Evolutionary conservation across 805 yeast genomes (phyloP).

Genomic region (Kluyveromyces nonfermentans): DNA sequence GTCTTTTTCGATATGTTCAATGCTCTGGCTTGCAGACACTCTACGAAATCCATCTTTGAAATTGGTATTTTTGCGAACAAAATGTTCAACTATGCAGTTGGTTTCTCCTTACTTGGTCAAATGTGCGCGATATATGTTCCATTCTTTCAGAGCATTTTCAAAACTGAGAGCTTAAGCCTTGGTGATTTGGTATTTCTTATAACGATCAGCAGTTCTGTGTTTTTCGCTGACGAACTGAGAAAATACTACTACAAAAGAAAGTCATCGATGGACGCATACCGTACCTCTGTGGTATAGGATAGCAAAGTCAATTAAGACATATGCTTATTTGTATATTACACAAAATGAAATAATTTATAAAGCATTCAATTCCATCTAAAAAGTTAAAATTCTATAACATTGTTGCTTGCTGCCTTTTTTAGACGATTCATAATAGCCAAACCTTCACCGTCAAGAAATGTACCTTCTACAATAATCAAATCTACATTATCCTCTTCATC

Average conservation of each 20-base stretch:
- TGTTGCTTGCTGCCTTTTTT: slow-evolving; percentile 66
- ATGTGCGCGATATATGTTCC: slow-evolving; percentile 89
- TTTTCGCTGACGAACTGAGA: slow-evolving; percentile 75
- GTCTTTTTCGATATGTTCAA: slow-evolving; percentile 95
- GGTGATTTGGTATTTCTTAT: slow-evolving; percentile 59
- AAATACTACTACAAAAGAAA: slow-evolving; percentile 36
- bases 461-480: slow-evolving; percentile 75
- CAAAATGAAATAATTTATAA: not conserved
- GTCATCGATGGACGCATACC: slow-evolving; percentile 4
- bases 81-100: slow-evolving; percentile 91
- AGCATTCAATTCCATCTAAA: not conserved
- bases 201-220: slow-evolving; percentile 65
- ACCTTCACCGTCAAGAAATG: slow-evolving; percentile 69
- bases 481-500: slow-evolving; percentile 58
- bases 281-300: slow-evolving; percentile 19
- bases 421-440: slow-evolving; percentile 91
- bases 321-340: not conserved
- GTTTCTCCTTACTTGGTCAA: slow-evolving; percentile 82
- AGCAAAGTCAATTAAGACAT: not conserved
- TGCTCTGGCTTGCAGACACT: slow-evolving; percentile 88
- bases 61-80: slow-evolving; percentile 67
- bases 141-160: slow-evolving; percentile 85
- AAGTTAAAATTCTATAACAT: slow-evolving; percentile 14
- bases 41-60: slow-evolving; percentile 72
- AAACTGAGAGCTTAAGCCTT: slow-evolving; percentile 79